phyloP scores from a whole-genome alignment of 1,139 yeast species.

The Kluyveromyces marxianus region DNA sequence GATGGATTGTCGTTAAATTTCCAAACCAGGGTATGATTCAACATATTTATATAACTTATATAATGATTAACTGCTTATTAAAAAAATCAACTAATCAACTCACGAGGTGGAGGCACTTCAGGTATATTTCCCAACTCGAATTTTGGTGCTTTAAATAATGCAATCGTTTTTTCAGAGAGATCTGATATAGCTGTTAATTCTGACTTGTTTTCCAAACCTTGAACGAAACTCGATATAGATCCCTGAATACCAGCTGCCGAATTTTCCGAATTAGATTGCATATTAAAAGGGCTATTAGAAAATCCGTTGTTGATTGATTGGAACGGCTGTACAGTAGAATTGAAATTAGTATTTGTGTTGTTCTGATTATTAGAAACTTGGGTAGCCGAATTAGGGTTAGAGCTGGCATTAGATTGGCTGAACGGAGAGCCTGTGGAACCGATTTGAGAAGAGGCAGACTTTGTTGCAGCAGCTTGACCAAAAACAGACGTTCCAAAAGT shows the following conservation, averaged over 20 bases:
- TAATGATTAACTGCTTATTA: not conserved
- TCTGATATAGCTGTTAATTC: slow-evolving; percentile 30
- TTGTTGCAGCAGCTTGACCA: slow-evolving; percentile 3
- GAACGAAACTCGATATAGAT: slow-evolving; percentile 20
- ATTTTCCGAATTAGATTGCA: not conserved
- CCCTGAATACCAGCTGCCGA: not conserved
- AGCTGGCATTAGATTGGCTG: not conserved
- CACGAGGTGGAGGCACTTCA: slow-evolving; percentile 66
- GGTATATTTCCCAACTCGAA: slow-evolving; percentile 69
- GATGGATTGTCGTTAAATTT: no score
- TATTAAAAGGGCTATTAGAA: no score
- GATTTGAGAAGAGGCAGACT: not conserved
- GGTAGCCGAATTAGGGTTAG: no score
- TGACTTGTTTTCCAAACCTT: slow-evolving; percentile 31
- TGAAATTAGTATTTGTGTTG: not conserved
- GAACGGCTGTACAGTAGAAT: slow-evolving; percentile 12
- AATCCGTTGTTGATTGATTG: no score
- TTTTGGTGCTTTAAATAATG: slow-evolving; percentile 42
- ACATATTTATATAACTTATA: not conserved
- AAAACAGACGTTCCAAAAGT: slow-evolving; percentile 8
- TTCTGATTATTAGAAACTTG: no score
- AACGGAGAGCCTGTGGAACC: not conserved
- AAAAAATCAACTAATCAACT: slow-evolving; percentile 9
- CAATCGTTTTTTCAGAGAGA: slow-evolving; percentile 37
- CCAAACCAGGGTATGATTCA: no score